phyloP scores from a whole-genome alignment of 1,284 basidiomycete species.

The Cutaneotrichosporon cavernicola region DNA sequence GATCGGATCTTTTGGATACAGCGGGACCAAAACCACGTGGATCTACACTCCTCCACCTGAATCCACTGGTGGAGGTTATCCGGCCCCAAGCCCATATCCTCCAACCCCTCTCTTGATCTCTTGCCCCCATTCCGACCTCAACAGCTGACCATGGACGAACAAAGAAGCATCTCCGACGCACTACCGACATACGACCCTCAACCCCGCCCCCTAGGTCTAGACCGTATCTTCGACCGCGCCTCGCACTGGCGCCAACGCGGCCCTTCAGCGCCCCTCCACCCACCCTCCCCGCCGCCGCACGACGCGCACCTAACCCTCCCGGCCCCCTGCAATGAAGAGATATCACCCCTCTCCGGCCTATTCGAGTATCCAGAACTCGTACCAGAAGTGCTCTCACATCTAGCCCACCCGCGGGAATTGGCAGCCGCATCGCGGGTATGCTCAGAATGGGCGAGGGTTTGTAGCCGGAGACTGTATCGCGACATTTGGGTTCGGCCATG shows the following conservation, averaged over 20 bases:
- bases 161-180: not conserved
- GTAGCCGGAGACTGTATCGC: constrained; percentile 39
- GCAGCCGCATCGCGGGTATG: constrained; percentile 39
- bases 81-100: not conserved
- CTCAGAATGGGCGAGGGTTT: constrained; percentile 33
- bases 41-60: not conserved
- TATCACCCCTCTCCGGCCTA: constrained; percentile 34
- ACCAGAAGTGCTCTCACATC: constrained; percentile 38
- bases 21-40: constrained; percentile 12
- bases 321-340: constrained; percentile 9
- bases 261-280: constrained; percentile 21
- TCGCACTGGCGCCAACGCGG: constrained; percentile 21
- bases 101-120: not conserved
- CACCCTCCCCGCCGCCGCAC: constrained; percentile 32
- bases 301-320: constrained; percentile 34
- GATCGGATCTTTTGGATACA: not conserved
- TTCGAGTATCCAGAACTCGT: constrained; percentile 44
- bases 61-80: constrained; percentile 3
- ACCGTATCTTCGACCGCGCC: constrained; percentile 42
- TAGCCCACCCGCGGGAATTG: constrained; percentile 40
- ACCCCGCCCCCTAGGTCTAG: constrained; percentile 35
- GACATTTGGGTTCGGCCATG: constrained; percentile 52
- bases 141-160: not conserved
- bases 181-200: constrained; percentile 19
- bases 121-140: not conserved